Percentiles rank a stretch among this genome's conserved stretches.
phyloP scores from a whole-genome alignment of 768 basidiomycete genomes.

The Naematelia aurantialba region DNA sequence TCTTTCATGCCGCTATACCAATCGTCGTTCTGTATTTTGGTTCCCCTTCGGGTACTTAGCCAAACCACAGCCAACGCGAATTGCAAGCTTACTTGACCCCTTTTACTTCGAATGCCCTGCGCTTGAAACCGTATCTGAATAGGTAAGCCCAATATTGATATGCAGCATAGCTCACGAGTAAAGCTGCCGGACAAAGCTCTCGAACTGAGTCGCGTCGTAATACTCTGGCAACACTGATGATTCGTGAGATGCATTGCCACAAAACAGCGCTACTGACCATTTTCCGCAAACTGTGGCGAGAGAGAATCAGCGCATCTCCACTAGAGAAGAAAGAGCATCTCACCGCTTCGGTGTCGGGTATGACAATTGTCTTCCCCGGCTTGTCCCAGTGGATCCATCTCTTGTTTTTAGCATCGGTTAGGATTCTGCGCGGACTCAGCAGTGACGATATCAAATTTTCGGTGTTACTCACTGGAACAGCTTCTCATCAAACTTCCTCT shows the following conservation, averaged over 20 bases:
- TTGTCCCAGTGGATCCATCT: slow-evolving; percentile 2
- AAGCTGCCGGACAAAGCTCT: slow-evolving; percentile 8
- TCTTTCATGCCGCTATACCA: not conserved
- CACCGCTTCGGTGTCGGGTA: slow-evolving; percentile 7
- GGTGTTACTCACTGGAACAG: slow-evolving; percentile 7
- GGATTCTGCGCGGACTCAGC: not conserved
- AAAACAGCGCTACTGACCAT: slow-evolving; percentile 2
- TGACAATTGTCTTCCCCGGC: slow-evolving; percentile 1
- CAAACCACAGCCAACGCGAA: not conserved
- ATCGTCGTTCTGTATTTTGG: not conserved
- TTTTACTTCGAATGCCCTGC: not conserved
- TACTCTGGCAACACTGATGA: not conserved
- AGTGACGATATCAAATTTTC: not conserved
- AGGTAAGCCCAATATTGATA: not conserved
- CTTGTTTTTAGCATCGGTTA: not conserved
- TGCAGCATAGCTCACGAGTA: slow-evolving; percentile 8
- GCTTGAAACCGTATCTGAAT: not conserved
- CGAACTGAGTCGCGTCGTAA: not conserved
- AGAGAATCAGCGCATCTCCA: too few species aligned
- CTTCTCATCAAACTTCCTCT: slow-evolving; percentile 14
- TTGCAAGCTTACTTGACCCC: not conserved
- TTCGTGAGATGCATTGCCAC: not conserved
- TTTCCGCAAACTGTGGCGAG: not conserved
- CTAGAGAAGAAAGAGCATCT: too few species aligned
- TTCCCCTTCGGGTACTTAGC: not conserved